Percentiles rank a stretch among this genome's conserved stretches.
phyloP scores from a whole-genome alignment of 2,329 filamentous ascomycete species.

The Aspergillus aculeatinus region DNA sequence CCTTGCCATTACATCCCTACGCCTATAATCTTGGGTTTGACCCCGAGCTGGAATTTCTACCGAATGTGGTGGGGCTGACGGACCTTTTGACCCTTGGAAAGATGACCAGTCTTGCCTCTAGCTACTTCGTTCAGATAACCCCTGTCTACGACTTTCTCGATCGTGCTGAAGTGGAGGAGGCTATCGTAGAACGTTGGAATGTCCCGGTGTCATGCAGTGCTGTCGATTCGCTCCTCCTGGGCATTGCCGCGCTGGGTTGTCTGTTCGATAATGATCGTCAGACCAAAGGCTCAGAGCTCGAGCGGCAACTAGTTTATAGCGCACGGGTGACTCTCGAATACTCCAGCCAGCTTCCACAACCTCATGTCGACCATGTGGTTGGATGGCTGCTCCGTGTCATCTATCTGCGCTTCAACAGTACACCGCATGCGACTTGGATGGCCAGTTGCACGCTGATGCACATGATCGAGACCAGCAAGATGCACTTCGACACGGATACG shows the following conservation, averaged over 20 bases:
- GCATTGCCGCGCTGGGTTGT: slow-evolving; percentile 18
- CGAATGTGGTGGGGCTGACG: background rate
- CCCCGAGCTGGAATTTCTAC: background rate
- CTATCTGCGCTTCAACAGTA: slow-evolving; percentile 49
- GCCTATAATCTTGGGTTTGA: too few species aligned
- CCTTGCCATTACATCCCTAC: too few species aligned
- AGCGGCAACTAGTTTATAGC: background rate
- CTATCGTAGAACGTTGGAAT: background rate
- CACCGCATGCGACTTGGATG: slow-evolving; percentile 54
- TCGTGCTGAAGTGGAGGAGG: background rate
- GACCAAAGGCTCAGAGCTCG: background rate
- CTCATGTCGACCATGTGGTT: slow-evolving; percentile 10
- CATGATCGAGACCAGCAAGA: slow-evolving; percentile 49
- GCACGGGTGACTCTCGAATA: background rate
- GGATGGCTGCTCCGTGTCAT: slow-evolving; percentile 50
- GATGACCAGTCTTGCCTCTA: background rate
- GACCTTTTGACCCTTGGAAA: slow-evolving; percentile 1
- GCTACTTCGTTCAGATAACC: slow-evolving; percentile 8
- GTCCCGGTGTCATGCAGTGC: too few species aligned
- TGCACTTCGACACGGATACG: too few species aligned
- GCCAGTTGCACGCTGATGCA: slow-evolving; percentile 56
- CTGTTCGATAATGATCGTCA: background rate
- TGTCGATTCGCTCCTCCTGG: slow-evolving; percentile 8
- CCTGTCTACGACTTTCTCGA: slow-evolving; percentile 18
- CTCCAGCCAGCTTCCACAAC: slow-evolving; percentile 5